Evolutionary conservation across 306 rosid genomes (phyloP).

Genomic region (Delonix regia): DNA sequence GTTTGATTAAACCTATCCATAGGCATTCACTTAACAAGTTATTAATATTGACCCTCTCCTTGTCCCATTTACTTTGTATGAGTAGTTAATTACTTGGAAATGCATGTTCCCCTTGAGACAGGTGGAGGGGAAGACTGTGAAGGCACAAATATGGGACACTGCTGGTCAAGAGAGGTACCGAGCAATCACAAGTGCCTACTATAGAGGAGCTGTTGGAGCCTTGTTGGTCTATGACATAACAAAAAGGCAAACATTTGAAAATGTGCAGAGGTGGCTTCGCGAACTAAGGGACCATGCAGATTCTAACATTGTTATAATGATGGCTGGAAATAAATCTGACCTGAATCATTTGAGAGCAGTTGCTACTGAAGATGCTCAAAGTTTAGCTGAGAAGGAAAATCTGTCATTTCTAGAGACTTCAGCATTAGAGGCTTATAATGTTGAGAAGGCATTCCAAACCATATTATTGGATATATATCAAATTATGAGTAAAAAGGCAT

Average conservation of each 20-base stretch:
- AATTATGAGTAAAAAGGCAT: constrained; percentile 72
- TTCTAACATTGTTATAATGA: constrained; percentile 76
- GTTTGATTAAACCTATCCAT: not conserved
- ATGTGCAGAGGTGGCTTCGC: constrained; percentile 74
- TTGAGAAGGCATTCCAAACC: constrained; percentile 81
- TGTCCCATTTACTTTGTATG: constrained; percentile 6
- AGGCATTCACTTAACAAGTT: not conserved
- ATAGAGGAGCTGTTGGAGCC: constrained; percentile 88
- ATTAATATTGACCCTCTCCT: not conserved
- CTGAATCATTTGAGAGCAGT: constrained; percentile 71
- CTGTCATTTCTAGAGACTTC: constrained; percentile 73
- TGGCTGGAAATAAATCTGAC: constrained; percentile 76
- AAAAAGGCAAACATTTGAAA: constrained; percentile 78
- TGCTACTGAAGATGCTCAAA: constrained; percentile 61
- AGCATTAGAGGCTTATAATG: constrained; percentile 71
- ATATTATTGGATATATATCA: constrained; percentile 75
- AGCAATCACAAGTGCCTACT: constrained; percentile 84
- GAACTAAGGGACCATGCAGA: constrained; percentile 84
- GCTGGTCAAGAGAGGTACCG: constrained; percentile 90
- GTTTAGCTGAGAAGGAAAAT: constrained; percentile 67
- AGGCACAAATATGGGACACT: constrained; percentile 95
- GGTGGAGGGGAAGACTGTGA: constrained; percentile 85
- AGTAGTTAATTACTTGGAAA: not conserved
- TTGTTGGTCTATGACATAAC: constrained; percentile 78
- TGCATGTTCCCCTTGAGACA: constrained; percentile 23